Evolutionary conservation across 2,329 filamentous ascomycete species (phyloP).

Genomic region (Fusarium sp.): DNA sequence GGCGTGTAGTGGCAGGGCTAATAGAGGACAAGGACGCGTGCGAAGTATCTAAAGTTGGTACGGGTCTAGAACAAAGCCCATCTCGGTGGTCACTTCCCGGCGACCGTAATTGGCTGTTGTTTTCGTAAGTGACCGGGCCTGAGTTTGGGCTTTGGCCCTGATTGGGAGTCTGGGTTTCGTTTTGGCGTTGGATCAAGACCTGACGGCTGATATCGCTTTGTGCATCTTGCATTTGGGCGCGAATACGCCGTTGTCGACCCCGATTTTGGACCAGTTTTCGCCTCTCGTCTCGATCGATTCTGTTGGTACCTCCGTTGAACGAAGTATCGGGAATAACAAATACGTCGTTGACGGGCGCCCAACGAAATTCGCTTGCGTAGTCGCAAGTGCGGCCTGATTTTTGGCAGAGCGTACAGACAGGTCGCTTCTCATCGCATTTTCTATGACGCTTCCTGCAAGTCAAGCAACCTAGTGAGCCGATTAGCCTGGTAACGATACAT

Average conservation of each 20-base stretch:
- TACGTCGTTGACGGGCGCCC: too few species aligned
- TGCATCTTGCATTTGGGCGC: background rate
- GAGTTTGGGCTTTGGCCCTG: too few species aligned
- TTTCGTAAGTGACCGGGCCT: background rate
- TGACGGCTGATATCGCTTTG: background rate
- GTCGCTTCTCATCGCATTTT: background rate
- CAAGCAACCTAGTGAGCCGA: background rate
- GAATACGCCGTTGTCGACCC: background rate
- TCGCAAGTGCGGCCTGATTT: background rate
- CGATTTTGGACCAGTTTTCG: rapidly evolving
- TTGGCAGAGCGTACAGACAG: background rate
- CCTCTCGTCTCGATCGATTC: background rate
- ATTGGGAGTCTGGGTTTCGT: background rate
- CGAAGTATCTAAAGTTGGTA: background rate
- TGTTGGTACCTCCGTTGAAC: background rate
- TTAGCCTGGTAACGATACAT: background rate
- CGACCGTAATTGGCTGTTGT: background rate
- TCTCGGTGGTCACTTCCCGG: too few species aligned
- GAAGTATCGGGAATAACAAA: background rate
- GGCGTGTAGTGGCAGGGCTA: background rate
- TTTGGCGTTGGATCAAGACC: background rate
- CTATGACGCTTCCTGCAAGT: background rate
- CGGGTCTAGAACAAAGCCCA: too few species aligned
- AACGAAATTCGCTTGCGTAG: background rate
- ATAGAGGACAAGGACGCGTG: background rate